Percentiles rank a stretch among this genome's conserved stretches.
Conservation (phyloP, 2,329 filamentous ascomycete species). For the Cercospora brassicicola region DNA sequence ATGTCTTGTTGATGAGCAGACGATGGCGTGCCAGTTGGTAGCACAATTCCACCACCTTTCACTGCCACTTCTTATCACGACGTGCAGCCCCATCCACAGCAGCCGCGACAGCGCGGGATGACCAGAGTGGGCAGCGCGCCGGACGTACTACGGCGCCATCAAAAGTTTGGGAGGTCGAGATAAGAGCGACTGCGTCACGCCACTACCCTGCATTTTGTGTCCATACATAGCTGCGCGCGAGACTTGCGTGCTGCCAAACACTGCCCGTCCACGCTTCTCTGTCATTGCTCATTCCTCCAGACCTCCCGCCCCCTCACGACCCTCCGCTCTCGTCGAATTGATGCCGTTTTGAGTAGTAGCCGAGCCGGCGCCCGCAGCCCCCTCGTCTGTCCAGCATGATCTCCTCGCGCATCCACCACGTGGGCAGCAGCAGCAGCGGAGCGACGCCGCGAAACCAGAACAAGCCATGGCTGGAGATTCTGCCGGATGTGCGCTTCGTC, state of each 20-base stretch:
- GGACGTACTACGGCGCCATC: not conserved
- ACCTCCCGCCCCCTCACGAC: not conserved
- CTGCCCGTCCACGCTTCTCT: not conserved
- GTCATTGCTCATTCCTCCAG: not conserved
- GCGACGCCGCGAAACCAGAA: conserved; percentile 15
- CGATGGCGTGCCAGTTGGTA: not conserved
- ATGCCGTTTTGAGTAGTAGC: not conserved
- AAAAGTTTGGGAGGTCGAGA: not conserved
- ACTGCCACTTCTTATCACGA: not conserved
- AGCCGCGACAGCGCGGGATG: not conserved
- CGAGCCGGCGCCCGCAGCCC: not conserved
- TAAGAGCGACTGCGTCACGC: not conserved
- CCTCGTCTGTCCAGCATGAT: conserved; percentile 31
- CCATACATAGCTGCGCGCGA: not conserved
- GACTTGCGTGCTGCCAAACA: not conserved
- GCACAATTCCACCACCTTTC: not conserved
- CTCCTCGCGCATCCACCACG: conserved; percentile 18
- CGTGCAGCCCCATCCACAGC: not conserved
- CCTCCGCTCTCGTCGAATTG: not conserved
- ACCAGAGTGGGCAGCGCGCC: not conserved
- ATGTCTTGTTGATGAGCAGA: not conserved
- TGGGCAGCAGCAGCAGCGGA: conserved; percentile 5
- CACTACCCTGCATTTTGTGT: not conserved
- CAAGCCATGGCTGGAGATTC: conserved; percentile 46
- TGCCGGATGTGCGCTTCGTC: conserved; percentile 51